Evolutionary conservation across 169 alveolate species (phyloP), one percentile per base, ranked within the genome.

Genomic region (Cyclospora cayetanensis): DNA sequence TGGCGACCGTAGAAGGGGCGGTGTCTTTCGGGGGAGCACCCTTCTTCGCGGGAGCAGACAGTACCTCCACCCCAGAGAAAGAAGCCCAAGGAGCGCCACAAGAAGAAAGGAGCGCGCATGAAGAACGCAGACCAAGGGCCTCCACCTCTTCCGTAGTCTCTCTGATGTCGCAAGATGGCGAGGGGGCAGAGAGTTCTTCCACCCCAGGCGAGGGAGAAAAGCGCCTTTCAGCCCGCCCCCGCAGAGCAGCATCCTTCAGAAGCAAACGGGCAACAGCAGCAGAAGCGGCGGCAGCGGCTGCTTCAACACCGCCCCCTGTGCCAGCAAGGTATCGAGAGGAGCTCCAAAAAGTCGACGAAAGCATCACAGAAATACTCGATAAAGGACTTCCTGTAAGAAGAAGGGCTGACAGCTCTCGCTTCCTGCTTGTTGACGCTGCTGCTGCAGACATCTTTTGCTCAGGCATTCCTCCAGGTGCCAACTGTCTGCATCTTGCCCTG

Each of bases 241-340:
- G 83, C 15, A 20, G 83, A 4, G 50, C 83, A 7, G 83, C 83
- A 31, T 18, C 83, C 3, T 35, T 37, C 20, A 29, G 83, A 4
- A 70, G 4, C 72, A 60, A n/a, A 60, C 15, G 27, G 72, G 76
- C 76, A 65, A 41, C 76, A 65, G 82, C 46, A 70, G 82, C 46
- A 31, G 82, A 46, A 31, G 53, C 2, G 37, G 83, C 83, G 37
- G 53, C 83, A 70, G 83, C 83, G 37, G 50, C 83, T 11, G 29
- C 83, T 18, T 50, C 83, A 29, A 37, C 83, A 22, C 83, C 83
- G 34, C 83, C 83, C 9, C 83, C 83, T 39, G 83, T 70, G 27
- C 53, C 83, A 20, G 55, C 83, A 70, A 70, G 37, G 53, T 70
- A 70, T 20, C 7, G 83, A 15, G 52, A 70, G n/a, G 83, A 70